A percentile compares a stretch with the other conserved stretches of the same genome.
Conservation (phyloP, 2,329 filamentous ascomycete species). For the Aspergillus nomiae region DNA sequence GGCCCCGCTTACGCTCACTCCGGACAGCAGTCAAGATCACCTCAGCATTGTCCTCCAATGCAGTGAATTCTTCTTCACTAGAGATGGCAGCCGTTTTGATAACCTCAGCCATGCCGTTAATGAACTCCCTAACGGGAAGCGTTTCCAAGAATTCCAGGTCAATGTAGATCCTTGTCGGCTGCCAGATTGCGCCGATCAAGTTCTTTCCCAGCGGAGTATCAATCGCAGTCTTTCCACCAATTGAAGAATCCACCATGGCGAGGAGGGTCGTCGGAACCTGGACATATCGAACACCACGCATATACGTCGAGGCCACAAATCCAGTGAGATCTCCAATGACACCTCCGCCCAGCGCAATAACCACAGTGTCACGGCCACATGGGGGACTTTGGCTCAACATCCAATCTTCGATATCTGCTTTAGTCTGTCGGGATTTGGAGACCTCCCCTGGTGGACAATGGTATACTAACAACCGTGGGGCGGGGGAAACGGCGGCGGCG, state of each 20-base stretch:
- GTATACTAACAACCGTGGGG: slow-evolving; percentile 77
- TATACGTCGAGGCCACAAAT: slow-evolving; percentile 96
- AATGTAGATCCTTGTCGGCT: slow-evolving; percentile 90
- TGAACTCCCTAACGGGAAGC: slow-evolving; percentile 85
- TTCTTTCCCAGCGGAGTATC: slow-evolving; percentile 97
- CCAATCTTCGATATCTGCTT: slow-evolving; percentile 97
- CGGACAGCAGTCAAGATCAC: slow-evolving; percentile 73
- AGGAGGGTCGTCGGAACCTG: slow-evolving; percentile 94
- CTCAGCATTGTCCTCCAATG: slow-evolving; percentile 79
- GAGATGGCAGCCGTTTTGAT: slow-evolving; percentile 98
- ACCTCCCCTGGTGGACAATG: slow-evolving; percentile 87
- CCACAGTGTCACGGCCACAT: slow-evolving; percentile 93
- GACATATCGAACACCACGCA: slow-evolving; percentile 94
- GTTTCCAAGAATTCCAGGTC: slow-evolving; percentile 91
- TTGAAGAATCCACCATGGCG: slow-evolving; percentile 97
- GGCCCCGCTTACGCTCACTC: slow-evolving; percentile 57
- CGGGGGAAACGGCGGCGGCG: slow-evolving; percentile 46
- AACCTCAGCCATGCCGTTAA: slow-evolving; percentile 99
- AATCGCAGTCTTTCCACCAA: slow-evolving; percentile 97
- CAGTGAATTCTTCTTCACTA: slow-evolving; percentile 81
- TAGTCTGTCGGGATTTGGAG: slow-evolving; percentile 90
- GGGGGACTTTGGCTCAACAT: slow-evolving; percentile 76
- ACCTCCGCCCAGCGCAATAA: slow-evolving; percentile 91
- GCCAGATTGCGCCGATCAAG: slow-evolving; percentile 93
- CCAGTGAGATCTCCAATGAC: slow-evolving; percentile 98